phyloP scores from a whole-genome alignment of 805 yeast species.

The Starmerella vaccinii region DNA sequence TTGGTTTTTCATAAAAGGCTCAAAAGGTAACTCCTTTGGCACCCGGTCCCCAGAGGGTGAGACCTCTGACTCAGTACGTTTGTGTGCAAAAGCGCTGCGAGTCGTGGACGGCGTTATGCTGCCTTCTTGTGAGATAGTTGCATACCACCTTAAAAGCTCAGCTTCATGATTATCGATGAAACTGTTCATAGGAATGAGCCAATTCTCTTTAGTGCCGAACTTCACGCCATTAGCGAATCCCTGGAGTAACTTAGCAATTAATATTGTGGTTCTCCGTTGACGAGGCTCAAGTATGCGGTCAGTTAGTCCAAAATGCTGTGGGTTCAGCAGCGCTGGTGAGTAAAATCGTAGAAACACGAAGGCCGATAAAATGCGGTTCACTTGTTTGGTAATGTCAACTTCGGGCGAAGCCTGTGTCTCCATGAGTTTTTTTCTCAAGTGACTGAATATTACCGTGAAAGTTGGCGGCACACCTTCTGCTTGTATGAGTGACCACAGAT shows the following conservation, averaged over 20 bases:
- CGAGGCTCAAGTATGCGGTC: constrained; percentile 59
- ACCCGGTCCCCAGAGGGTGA: constrained; percentile 19
- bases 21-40: constrained; percentile 23
- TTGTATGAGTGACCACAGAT: constrained; percentile 23
- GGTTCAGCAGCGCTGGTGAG: constrained; percentile 87
- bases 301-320: constrained; percentile 69
- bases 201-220: constrained; percentile 79
- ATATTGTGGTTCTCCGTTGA: constrained; percentile 66
- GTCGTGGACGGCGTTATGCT: neutral
- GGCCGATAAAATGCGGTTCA: constrained; percentile 69
- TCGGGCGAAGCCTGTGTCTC: constrained; percentile 5
- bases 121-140: constrained; percentile 42
- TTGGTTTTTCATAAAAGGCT: constrained; percentile 26
- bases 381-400: constrained; percentile 18
- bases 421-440: constrained; percentile 14
- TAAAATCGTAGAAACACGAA: constrained; percentile 74
- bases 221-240: constrained; percentile 65
- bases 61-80: neutral
- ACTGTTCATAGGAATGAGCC: constrained; percentile 56
- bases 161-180: constrained; percentile 50
- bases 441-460: constrained; percentile 22
- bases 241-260: constrained; percentile 64
- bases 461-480: constrained; percentile 23
- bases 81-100: neutral
- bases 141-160: constrained; percentile 60